Conservation (phyloP, 805 yeast genomes). For the Maudiozyma bulderi region DNA sequence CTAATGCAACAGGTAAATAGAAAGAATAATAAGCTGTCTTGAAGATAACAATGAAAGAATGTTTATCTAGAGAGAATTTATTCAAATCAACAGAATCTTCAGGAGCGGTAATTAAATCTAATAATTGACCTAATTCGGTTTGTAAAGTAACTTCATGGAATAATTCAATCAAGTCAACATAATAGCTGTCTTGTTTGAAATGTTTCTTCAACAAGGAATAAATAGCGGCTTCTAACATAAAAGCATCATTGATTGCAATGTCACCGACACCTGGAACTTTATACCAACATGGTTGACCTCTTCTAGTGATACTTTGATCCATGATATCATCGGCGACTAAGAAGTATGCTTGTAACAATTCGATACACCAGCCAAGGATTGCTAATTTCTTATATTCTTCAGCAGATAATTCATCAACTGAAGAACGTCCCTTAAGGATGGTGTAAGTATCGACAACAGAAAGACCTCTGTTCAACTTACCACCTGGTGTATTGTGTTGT, state of each 20-base stretch:
- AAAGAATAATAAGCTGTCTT: constrained; percentile 97
- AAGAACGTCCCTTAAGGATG: constrained; percentile 55
- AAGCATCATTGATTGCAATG: constrained; percentile 94
- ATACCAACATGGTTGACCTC: constrained; percentile 99
- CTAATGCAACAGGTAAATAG: constrained; percentile 93
- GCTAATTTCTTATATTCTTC: constrained; percentile 80
- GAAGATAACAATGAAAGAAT: constrained; percentile 89
- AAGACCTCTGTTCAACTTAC: constrained; percentile 91
- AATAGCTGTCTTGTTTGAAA: constrained; percentile 72
- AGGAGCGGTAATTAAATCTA: constrained; percentile 94
- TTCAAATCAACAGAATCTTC: constrained; percentile 85
- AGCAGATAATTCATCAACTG: constrained; percentile 46
- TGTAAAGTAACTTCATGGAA: constrained; percentile 97
- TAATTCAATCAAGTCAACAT: constrained; percentile 81
- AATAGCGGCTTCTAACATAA: constrained; percentile 92
- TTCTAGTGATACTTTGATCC: constrained; percentile 93
- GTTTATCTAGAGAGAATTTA: constrained; percentile 81
- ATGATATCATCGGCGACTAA: constrained; percentile 97
- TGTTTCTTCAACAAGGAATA: constrained; percentile 82
- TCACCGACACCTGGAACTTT: constrained; percentile 68
- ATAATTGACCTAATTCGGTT: constrained; percentile 93
- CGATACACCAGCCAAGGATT: constrained; percentile 90
- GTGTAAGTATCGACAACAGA: constrained; percentile 91
- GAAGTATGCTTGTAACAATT: constrained; percentile 90
- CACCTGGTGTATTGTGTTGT: constrained; percentile 89